Percentiles rank a stretch among this genome's conserved stretches.
These are phyloP conservation scores for Pelargonium myrrhifolium DNA, from an alignment of 441 rosid species.

Conservation along the genomic window DNA sequence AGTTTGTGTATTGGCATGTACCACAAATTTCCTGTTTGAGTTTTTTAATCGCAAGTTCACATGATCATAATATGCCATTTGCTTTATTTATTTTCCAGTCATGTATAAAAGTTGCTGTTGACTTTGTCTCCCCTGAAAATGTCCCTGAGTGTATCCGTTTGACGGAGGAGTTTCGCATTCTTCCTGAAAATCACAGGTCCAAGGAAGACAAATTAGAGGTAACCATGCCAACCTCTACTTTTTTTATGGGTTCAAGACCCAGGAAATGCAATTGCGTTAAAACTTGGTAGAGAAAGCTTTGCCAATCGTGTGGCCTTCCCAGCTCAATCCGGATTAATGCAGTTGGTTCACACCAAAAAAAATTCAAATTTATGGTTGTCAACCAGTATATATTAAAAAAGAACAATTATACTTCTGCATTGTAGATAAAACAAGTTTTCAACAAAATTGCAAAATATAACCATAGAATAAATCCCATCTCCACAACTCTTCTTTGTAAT, in stretches of 20 bases:
- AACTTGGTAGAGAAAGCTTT: no score
- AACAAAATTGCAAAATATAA: no score
- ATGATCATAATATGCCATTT: not conserved
- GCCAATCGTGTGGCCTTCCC: no score
- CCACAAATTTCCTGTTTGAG: not conserved
- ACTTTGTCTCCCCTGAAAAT: slow-evolving; percentile 87
- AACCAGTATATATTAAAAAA: no score
- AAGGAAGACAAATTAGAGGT: slow-evolving; percentile 96
- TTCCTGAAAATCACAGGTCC: slow-evolving; percentile 66
- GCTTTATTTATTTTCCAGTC: slow-evolving; percentile 39
- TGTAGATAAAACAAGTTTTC: no score
- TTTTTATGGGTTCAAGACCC: not conserved
- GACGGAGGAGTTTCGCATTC: slow-evolving; percentile 74
- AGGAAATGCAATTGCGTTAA: no score
- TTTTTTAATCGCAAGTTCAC: not conserved
- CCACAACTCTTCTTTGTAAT: no score
- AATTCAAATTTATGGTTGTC: no score
- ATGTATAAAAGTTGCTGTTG: slow-evolving; percentile 84
- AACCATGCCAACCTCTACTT: not conserved
- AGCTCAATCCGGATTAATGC: no score
- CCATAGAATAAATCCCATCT: no score
- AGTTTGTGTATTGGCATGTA: not conserved
- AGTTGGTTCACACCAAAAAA: no score
- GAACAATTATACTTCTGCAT: no score
- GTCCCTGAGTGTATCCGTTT: slow-evolving; percentile 62